Percentiles rank a stretch among this genome's conserved stretches.
These are phyloP conservation scores for Pogostemon cablin DNA, from an alignment of 257 asterid genomes.

Conservation along the genomic window DNA sequence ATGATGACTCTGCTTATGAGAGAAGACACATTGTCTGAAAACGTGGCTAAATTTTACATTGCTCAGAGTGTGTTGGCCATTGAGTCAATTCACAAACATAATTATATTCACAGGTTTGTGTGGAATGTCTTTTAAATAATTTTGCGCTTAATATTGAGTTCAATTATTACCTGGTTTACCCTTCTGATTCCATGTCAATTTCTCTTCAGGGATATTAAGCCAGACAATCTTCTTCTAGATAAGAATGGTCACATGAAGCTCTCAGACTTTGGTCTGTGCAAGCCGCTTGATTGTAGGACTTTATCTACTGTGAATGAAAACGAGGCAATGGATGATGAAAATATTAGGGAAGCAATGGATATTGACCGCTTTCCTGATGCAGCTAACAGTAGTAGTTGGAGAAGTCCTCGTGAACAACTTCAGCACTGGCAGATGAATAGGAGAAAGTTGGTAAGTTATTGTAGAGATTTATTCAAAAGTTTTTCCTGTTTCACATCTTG, in stretches of 20 bases:
- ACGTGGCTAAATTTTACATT: slow-evolving; percentile 79
- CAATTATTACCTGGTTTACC: background rate
- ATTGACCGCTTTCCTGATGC: slow-evolving; percentile 57
- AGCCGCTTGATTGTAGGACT: slow-evolving; percentile 90
- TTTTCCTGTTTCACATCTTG: slow-evolving; percentile 2
- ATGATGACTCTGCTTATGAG: slow-evolving; percentile 95
- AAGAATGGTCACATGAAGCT: slow-evolving; percentile 97
- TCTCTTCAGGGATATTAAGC: slow-evolving; percentile 79
- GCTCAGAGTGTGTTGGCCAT: slow-evolving; percentile 92
- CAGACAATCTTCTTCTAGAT: slow-evolving; percentile 90
- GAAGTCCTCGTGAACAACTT: slow-evolving; percentile 81
- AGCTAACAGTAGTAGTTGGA: slow-evolving; percentile 61
- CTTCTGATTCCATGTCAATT: slow-evolving; percentile 38
- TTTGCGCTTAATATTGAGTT: slow-evolving; percentile 15
- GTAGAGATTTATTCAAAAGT: background rate
- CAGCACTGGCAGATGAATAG: slow-evolving; percentile 93
- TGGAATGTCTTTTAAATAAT: slow-evolving; percentile 15
- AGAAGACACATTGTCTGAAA: slow-evolving; percentile 81
- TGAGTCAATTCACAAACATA: slow-evolving; percentile 89
- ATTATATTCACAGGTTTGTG: slow-evolving; percentile 82
- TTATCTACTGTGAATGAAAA: slow-evolving; percentile 72
- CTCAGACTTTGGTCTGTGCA: slow-evolving; percentile 96
- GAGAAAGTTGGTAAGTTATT: slow-evolving; percentile 71
- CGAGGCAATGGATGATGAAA: slow-evolving; percentile 66
- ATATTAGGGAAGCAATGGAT: slow-evolving; percentile 58